phyloP scores from a whole-genome alignment of 352 stramenopile genomes.

The Achlya hypogyna region DNA sequence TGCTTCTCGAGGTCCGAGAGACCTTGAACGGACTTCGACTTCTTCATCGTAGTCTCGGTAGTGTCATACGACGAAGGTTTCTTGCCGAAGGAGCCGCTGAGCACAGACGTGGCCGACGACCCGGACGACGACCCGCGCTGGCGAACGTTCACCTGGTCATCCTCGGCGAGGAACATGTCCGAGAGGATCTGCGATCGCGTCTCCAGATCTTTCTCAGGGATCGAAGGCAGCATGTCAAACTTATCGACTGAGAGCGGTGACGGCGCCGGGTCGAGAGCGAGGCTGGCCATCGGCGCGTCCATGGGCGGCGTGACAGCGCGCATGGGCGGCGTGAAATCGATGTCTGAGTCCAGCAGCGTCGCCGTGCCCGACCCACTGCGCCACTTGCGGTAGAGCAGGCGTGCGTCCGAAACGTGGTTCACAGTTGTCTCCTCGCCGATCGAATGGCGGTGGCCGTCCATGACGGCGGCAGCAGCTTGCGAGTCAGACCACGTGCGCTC shows the following conservation, averaged over 20 bases:
- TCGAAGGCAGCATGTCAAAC: background rate
- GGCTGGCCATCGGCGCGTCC: background rate
- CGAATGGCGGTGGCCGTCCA: background rate
- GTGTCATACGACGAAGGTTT: slow-evolving; percentile 19
- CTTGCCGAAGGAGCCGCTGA: slow-evolving; percentile 59
- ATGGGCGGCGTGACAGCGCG: background rate
- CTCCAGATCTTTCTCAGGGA: background rate
- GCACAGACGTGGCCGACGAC: slow-evolving; percentile 13
- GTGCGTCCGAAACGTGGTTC: slow-evolving; percentile 40
- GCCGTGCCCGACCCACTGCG: slow-evolving; percentile 48
- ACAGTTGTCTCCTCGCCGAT: background rate
- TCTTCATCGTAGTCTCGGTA: slow-evolving; percentile 43
- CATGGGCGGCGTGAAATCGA: background rate
- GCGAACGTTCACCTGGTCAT: background rate
- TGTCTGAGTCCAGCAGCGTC: slow-evolving; percentile 19
- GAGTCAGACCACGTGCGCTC: background rate
- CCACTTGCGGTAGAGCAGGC: slow-evolving; percentile 72
- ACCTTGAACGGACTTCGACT: slow-evolving; percentile 64
- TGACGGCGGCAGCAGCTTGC: background rate
- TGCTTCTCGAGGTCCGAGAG: slow-evolving; percentile 79
- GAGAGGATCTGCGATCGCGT: background rate
- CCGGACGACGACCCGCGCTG: background rate
- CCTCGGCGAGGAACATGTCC: background rate
- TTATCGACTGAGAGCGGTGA: background rate
- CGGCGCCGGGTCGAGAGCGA: background rate